These are phyloP conservation scores for Celoporthe dispersa DNA, from an alignment of 2,329 filamentous ascomycete species.

Conservation along the genomic window DNA sequence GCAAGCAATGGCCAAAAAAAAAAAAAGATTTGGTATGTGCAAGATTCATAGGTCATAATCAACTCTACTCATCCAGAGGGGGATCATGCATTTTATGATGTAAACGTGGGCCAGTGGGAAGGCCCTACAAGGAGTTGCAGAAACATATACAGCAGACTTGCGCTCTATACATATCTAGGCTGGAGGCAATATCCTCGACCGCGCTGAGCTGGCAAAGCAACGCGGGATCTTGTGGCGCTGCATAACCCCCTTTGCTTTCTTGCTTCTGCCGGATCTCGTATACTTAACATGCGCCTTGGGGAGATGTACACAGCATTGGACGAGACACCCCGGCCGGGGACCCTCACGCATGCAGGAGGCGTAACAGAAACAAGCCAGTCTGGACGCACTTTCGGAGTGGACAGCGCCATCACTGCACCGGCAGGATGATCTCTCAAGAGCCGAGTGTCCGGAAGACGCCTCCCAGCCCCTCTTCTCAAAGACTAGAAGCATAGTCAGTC, in stretches of 20 bases:
- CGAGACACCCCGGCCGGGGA: neutral
- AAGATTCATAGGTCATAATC: neutral
- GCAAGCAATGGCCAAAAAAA: neutral
- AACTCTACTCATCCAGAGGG: neutral
- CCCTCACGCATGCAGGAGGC: neutral
- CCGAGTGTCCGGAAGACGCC: neutral
- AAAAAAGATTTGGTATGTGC: neutral
- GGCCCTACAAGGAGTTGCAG: neutral
- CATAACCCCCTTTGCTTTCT: neutral
- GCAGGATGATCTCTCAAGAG: neutral
- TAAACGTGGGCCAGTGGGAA: neutral
- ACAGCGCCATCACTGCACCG: neutral
- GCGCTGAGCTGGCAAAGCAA: neutral
- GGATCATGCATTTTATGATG: neutral
- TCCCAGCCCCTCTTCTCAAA: neutral
- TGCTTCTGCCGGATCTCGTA: neutral
- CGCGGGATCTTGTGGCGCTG: neutral
- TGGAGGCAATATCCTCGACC: neutral
- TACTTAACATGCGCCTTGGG: neutral
- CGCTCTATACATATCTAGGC: neutral
- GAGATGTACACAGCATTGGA: neutral
- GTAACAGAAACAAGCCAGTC: too few relatives aligned
- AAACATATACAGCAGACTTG: neutral
- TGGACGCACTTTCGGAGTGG: neutral
- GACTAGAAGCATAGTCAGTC: neutral